Base-by-base conservation (phyloP, 176 grass and related monocot genomes). In the Guadua angustifolia region DNA sequence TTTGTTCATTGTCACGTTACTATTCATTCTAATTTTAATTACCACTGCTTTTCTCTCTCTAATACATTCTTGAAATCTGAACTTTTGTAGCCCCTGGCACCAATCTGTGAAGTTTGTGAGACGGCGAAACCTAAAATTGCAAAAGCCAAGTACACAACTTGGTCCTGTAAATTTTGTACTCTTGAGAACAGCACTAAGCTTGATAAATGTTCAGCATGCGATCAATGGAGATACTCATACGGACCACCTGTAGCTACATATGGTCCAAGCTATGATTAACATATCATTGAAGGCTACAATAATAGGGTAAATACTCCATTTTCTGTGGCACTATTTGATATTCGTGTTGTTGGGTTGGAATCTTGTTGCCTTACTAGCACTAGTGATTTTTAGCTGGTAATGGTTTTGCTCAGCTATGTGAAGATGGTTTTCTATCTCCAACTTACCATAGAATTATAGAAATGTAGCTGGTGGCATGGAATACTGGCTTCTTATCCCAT, bases 141-240 rank as follows among this genome's bases (percentile, higher is more conserved):
- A 75, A 87, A 73, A 82, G 86, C 88, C 7, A 99, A 94, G 83
- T 94, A 82, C 35, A 79, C 56, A 53, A 88, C 64, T 18, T 99
- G 96, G 96, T 88, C 88, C 42, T 99, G 93, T 68, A 99, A 95
- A 84, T 95, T 95, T 85, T 99, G 96, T 85, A 94, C 96, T 61
- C 84, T 99, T 49, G 89, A 95, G 79, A 95, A 99, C 59, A 81
- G 77, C 51, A 82, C 38, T 44, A 89, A 95, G 74, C 78, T 92
- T 78, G 96, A 99, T 14, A 99, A 89, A 90, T 99, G 96, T 76
- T 94, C 88, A 9, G 93, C 91, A 7, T 99, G 96, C 6, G 65
- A 82, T 67, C 91, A 95, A 33, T 95, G 96, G 96, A 99, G 93
- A 79, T 99, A 91, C 65, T 99, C 96, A n/a, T 86, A 94, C 57